A percentile compares a stretch with the other conserved stretches of the same genome.
Conservation (phyloP, 257 asterid species). For the Cruciata laevipes region DNA sequence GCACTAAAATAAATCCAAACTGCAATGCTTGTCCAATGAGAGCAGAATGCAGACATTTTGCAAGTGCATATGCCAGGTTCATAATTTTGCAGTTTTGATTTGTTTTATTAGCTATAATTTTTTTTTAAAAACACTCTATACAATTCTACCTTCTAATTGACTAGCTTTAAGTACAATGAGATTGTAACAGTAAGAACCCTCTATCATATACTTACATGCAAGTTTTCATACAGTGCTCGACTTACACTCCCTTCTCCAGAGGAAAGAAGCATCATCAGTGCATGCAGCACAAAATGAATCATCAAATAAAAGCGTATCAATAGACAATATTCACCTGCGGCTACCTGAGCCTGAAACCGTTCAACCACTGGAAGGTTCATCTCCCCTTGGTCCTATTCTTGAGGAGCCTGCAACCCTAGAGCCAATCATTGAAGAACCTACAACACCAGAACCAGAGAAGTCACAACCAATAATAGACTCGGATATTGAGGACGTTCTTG, state of each 20-base stretch:
- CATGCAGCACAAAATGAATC: conserved; percentile 39
- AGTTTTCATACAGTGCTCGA: conserved; percentile 61
- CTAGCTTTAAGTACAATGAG: background rate
- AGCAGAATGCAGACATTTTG: conserved; percentile 56
- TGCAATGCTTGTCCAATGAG: conserved; percentile 52
- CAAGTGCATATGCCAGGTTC: conserved; percentile 52
- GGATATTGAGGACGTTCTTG: conserved; percentile 55
- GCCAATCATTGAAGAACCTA: conserved; percentile 55
- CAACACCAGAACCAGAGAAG: conserved; percentile 59
- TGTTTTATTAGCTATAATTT: background rate
- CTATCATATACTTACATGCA: conserved; percentile 20
- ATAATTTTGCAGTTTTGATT: background rate
- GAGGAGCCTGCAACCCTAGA: conserved; percentile 49
- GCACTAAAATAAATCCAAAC: conserved; percentile 49
- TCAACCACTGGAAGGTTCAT: conserved; percentile 20
- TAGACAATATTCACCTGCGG: conserved; percentile 41
- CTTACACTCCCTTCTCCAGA: conserved; percentile 88
- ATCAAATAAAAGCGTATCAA: conserved; percentile 34
- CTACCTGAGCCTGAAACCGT: conserved; percentile 36
- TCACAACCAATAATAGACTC: conserved; percentile 50
- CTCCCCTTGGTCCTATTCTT: conserved; percentile 48
- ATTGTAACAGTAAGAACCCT: background rate
- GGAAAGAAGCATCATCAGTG: conserved; percentile 49
- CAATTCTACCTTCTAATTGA: background rate
- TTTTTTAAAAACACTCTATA: background rate